Base-by-base conservation (phyloP, 2,329 filamentous ascomycete genomes). In the Fusarium brachygibbosum region DNA sequence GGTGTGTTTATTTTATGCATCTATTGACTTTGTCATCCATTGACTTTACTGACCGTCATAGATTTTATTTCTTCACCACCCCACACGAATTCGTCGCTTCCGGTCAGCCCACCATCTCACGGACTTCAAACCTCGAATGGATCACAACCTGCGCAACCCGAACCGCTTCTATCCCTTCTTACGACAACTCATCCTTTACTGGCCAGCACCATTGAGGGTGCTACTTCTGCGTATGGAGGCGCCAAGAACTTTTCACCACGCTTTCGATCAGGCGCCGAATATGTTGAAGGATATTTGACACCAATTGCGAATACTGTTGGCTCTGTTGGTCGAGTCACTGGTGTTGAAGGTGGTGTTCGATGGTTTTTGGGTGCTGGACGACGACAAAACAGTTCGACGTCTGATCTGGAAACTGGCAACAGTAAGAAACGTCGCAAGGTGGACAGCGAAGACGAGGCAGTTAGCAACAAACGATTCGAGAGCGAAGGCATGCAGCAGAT, bases 201-300 rank as follows among this genome's bases (percentile, higher is more conserved):
- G 17, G 93, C 93, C 12, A 93, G 89, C 29, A 93, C 94, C 0
- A 94, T 97, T 72, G 93, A 93, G 70, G 90, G 91, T 53, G 95
- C 94, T 0, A 87, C 95, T 10, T 93, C 92, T 2, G 93, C 93
- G 2, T 98, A 98, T 78, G 91, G 91, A 29, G 90, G 87, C 4
- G 94, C 93, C 13, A 98, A 98, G 80, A 93, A 94, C 71, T 97
- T 95, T 75, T 97, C 93, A 2, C 94, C 95, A 0, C 88, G 92
- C 3, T 93, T 98, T 76, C 94, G 93, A 78, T 92, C 92, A n/a
- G 89, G 94, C 64, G 95, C 93, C 49, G 93, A 97, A 77, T 93
- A 97, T 74, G 90, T 98, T 21, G 95, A 98, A 79, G 91, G 93
- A 46, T 95, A 93, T 71, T 88, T 97, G 52, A 93, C 91, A 2